Evolutionary conservation across 202 grass and related monocot species (phyloP), one percentile per base, ranked within the genome.

Genomic region (Schoenoplectus tabernaemontani): DNA sequence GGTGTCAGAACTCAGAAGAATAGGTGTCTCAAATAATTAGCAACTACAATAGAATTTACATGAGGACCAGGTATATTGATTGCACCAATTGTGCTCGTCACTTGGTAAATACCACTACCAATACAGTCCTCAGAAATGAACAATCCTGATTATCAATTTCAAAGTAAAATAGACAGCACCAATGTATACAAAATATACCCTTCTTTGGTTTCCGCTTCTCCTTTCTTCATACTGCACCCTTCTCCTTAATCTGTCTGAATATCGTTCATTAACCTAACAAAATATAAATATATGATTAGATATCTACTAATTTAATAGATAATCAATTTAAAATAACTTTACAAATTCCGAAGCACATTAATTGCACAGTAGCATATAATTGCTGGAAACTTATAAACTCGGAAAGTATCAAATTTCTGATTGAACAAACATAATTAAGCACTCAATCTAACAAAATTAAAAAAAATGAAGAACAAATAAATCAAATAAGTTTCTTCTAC

Each of bases 151-250:
- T 50, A n/a, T n/a, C n/a, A 73, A 51, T 30, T 43, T 17, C 2
- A 12, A 77, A 77, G 28, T 33, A 77, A 37, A 36, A 78, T 16
- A 78, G 33, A 20, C 33, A 60, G 60, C 41, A 76, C 37, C n/a
- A 89, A 59, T 4, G 26, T 77, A 79, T 43, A 43, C 12, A 38
- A n/a, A 87, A 11, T 77, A 15, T 86, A 99, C 96, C 87, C 90
- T 95, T 82, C 79, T 81, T 85, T 96, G 92, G 57, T 87, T 96
- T 24, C 85, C 77, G 78, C 79, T 85, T 89, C 79, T 96, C 79
- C 88, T 96, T 91, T 96, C 96, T 70, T 96, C 92, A 69, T 84
- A 75, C 37, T 93, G 96, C 33, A 96, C 59, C 67, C 88, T 78
- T 74, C 72, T 99, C 46, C 70, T 48, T 19, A 96, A 51, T 82